Base-by-base conservation (phyloP, 495 filamentous ascomycete genomes). In the Bombardia bombarda region DNA sequence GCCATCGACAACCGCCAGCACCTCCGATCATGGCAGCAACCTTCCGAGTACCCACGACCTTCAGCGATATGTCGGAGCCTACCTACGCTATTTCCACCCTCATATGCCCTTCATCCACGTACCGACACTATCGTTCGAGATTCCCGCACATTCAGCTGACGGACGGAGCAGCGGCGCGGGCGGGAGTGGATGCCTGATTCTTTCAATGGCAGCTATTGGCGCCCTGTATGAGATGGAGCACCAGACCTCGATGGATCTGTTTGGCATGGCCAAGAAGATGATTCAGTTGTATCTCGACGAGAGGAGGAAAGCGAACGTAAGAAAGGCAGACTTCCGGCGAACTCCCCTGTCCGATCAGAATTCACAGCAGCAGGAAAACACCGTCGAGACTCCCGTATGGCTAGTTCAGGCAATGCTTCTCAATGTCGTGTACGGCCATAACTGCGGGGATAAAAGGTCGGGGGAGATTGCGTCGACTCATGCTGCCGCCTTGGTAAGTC, bases 321-420 rank as follows among this genome's bases (percentile, higher is more conserved):
- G 86, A 42, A 84, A 85, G 42, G 83, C 84, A 28, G 72, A 86
- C 46, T 82, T 79, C 50, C 80, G 84, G 20, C 75, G 75, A 51
- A 61, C 75, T 18, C 60, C 72, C 17, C 46, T 68, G 40, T 68
- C 70, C 38, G 67, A 71, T 46, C 63, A 68, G 8, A 61, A 62
- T 50, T 61, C 62, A 44, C 66, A 72, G 38, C 65, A 72, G 25
- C 72, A 75, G 43, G 84, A 90, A 44, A 77, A 75, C 50, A 73
- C 81, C 2, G 70, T 82, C 32, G 84, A 92, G 50, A 95, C 88
- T 10, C 92, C 92, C 2, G 72, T 96, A 38, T 96, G 92, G 92
- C 74, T 98, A 21, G 87, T 98, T n/a, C 92, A 98, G 56, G 90
- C 92, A 1, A 96, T 98, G 92, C 74, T 98, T 22, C 73, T 98